Conservation (phyloP, 805 yeast species). For the Metschnikowia proteae region DNA sequence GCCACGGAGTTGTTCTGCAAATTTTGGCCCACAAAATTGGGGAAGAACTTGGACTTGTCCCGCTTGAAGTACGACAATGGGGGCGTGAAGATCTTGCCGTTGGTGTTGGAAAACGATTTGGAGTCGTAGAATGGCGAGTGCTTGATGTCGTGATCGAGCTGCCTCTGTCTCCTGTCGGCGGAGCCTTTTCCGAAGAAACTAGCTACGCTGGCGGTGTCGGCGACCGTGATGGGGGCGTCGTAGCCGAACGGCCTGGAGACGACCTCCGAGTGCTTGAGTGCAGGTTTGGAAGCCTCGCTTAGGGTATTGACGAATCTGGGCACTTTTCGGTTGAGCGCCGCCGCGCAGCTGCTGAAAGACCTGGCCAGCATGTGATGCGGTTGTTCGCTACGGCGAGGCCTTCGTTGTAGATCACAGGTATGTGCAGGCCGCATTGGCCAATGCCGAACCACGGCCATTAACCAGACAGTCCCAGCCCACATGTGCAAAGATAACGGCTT, state of each 20-base stretch:
- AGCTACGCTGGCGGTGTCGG: constrained; percentile 12
- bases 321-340: constrained; percentile 12
- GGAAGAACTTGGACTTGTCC: constrained; percentile 75
- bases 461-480: too few relatives aligned
- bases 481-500: too few relatives aligned
- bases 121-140: constrained; percentile 45
- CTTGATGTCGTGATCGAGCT: constrained; percentile 39
- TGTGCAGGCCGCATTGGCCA: background rate
- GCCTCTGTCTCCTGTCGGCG: constrained; percentile 35
- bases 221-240: constrained; percentile 19
- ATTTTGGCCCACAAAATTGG: constrained; percentile 64
- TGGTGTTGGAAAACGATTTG: constrained; percentile 50
- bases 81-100: constrained; percentile 80
- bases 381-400: too few relatives aligned
- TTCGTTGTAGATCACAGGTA: background rate
- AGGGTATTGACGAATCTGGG: constrained; percentile 38
- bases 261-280: constrained; percentile 29
- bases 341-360: constrained; percentile 8
- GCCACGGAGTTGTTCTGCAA: constrained; percentile 37
- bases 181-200: constrained; percentile 34
- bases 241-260: constrained; percentile 40
- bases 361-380: constrained; percentile 4
- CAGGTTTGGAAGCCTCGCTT: constrained; percentile 37
- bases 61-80: constrained; percentile 75
- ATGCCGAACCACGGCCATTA: too few relatives aligned